Base-by-base conservation (phyloP, 352 stramenopile genomes). In the Globisporangium takayamanum region DNA sequence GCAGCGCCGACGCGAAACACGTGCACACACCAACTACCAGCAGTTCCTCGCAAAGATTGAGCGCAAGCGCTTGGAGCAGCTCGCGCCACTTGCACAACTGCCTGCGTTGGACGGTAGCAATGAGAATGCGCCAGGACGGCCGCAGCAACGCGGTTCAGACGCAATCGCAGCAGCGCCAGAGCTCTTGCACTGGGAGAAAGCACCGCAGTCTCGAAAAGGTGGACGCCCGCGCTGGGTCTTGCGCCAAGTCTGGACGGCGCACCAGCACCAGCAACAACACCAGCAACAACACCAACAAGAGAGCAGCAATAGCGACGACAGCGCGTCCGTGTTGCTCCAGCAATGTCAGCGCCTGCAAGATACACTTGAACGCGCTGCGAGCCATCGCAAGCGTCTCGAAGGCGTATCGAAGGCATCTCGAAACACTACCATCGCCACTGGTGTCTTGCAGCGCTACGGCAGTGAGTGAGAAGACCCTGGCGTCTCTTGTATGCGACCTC, bases 1-100 rank as follows among this genome's bases (percentile, higher is more conserved):
- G 26, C 62, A 73, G 53, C 64, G 62, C 0, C 66, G 68, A 33
- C 72, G 65, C 20, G 64, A 45, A 16, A 56, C 70, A 16, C 76
- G 78, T 16, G 58, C 75, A 22, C 60, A 67, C 25, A 61, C 68
- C n/a, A 71, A 54, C 7, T 75, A 70, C 18, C 49, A 77, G 20
- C 65, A 63, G 45, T 69, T 67, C 50, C 44, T 77, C 22, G 65
- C 51, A 1, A 67, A 53, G 15, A 59, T 74, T 25, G 68, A 74
- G 39, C 36, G 59, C 30, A 81, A 76, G 28, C 60, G 67, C 1
- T 50, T 52, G 3, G 44, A 74, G 42, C 51, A 50, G 5, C n/a
- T 48, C 2, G 14, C 6, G 3, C 11, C 44, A 5, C 10, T 54
- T n/a, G 16, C 22, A 10, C n/a, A 7, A 12, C 22, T 28, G 6